Evolutionary conservation across 179 eudicot genomes (phyloP).

Genomic region (Gypsophila paniculata): DNA sequence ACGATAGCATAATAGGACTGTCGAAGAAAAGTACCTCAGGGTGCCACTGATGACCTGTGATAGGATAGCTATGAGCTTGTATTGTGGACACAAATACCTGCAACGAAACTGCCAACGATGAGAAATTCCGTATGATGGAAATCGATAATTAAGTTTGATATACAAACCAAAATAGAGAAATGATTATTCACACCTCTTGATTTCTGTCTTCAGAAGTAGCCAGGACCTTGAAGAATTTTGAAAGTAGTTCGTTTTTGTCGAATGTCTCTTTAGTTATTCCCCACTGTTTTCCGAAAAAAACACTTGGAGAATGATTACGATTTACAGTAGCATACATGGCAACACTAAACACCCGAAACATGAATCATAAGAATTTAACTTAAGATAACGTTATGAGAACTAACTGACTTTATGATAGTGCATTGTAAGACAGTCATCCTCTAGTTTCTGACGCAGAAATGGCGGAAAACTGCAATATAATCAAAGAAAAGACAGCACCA

Average conservation of each 20-base stretch:
- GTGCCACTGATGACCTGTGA: conserved; percentile 15
- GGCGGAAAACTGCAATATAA: conserved; percentile 5
- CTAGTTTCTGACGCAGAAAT: neutral
- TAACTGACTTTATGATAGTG: conserved; percentile 10
- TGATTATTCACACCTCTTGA: neutral
- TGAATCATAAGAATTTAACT: neutral
- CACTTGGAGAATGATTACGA: neutral
- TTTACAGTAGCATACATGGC: neutral
- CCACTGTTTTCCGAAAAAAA: neutral
- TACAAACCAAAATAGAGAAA: neutral
- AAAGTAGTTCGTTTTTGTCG: neutral
- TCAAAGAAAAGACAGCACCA: neutral
- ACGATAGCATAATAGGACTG: neutral
- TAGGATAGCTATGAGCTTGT: conserved; percentile 13
- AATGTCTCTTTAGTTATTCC: conserved; percentile 15
- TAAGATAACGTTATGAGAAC: neutral
- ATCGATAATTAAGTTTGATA: neutral
- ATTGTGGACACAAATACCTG: conserved; percentile 13
- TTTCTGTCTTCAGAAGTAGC: conserved; percentile 12
- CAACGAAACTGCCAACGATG: neutral
- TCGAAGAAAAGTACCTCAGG: conserved; percentile 2
- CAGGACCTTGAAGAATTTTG: conserved; percentile 8
- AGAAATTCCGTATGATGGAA: neutral
- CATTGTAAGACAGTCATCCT: neutral
- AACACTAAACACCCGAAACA: too few relatives aligned